Base-by-base conservation (phyloP, 148 eudicot genomes). In the Persicaria tinctoria region DNA sequence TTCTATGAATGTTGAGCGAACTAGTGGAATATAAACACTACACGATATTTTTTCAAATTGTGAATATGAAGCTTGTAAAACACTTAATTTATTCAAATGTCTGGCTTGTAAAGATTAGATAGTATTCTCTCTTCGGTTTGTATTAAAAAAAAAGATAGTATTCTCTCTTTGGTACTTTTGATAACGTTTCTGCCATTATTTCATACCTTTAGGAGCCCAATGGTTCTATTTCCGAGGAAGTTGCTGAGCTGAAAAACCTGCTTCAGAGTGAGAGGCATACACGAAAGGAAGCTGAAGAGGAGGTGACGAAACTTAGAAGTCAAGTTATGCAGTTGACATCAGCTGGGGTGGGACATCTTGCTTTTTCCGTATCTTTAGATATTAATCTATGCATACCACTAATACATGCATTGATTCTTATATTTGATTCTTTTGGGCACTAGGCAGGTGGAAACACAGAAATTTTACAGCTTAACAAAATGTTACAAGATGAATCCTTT, bases 241-340 rank as follows among this genome's bases (percentile, higher is more conserved):
- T 87, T 70, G 70, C 79, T 51, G 88, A 87, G 84, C 77, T 85
- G 5, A 89, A 84, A 77, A 78, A 69, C 75, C 74, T 80, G 85
- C 91, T 94, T 78, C 84, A 91, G 77, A 85, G 84, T 74, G 97
- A 93, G 84, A 78, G 73, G 64, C 77, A 77, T 53, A 76, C 80
- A 70, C 80, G 97, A 70, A 90, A 84, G 80, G 82, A 79, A 72
- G 98, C 93, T 62, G 98, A 94, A 83, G 93, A 84, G 68, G 97
- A 94, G 87, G 84, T 84, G 54, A 70, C 78, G 51, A 83, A 83
- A 77, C 87, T 91, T 62, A 91, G 82, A 78, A 76, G 66, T 83
- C 95, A 87, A 77, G 80, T 89, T 62, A 56, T 75, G 47, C 86
- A 76, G 80, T 85, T 79, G 82, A 80, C 89, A 73, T 79, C 82